Conservation (phyloP, 768 basidiomycete species). For the Chalciporus piperatus region DNA sequence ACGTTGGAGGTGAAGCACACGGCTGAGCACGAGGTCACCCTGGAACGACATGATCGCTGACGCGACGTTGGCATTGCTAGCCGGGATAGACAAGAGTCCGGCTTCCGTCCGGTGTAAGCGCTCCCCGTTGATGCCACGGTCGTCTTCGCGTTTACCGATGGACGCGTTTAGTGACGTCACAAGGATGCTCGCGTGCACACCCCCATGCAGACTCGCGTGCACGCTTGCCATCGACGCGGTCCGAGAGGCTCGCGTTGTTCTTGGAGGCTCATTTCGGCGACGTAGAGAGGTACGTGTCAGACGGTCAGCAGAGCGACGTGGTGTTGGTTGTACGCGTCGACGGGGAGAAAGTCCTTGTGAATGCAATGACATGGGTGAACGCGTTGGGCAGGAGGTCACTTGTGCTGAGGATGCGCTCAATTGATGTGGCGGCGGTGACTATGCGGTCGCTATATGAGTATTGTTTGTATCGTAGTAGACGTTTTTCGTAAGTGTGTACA, state of each 20-base stretch:
- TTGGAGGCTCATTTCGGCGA: conserved; percentile 94
- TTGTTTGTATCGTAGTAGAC: too few species aligned
- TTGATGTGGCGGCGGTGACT: conserved; percentile 87
- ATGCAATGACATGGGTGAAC: conserved; percentile 64
- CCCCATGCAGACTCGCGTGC: conserved; percentile 56
- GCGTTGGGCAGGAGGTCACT: not conserved
- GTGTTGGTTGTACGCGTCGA: conserved; percentile 75
- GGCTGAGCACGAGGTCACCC: conserved; percentile 67
- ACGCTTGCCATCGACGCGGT: conserved; percentile 38
- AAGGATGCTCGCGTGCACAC: too few species aligned
- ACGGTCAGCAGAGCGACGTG: conserved; percentile 34
- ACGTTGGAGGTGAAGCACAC: conserved; percentile 79
- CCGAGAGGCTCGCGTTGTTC: conserved; percentile 70
- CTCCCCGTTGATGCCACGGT: not conserved
- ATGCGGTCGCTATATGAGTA: too few species aligned
- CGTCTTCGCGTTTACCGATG: not conserved
- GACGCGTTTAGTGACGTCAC: conserved; percentile 48
- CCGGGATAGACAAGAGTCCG: conserved; percentile 89
- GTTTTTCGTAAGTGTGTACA: too few species aligned
- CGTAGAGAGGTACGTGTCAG: conserved; percentile 73
- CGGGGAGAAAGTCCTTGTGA: conserved; percentile 74
- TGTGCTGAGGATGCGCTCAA: conserved; percentile 56
- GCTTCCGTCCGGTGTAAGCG: conserved; percentile 88
- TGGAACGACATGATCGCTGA: conserved; percentile 99
- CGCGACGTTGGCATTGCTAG: conserved; percentile 82